Conservation (phyloP, 2,329 filamentous ascomycete species). For the Bipolaris cookei region DNA sequence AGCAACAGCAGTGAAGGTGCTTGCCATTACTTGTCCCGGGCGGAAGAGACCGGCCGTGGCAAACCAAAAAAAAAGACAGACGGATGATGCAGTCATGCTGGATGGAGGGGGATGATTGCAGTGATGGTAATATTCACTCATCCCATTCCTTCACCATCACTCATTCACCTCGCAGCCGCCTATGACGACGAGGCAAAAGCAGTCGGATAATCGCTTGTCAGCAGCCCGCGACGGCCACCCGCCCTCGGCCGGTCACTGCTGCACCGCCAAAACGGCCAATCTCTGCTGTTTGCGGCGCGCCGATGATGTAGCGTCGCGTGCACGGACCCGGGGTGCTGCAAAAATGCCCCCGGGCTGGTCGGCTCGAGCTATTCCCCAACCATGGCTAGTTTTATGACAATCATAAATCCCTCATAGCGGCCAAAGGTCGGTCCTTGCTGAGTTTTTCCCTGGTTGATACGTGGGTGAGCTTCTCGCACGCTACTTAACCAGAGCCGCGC, state of each 20-base stretch:
- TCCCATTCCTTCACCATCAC: too few species aligned
- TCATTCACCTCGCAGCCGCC: too few species aligned
- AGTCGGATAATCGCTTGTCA: slow-evolving; percentile 6
- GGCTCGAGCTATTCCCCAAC: slow-evolving; percentile 22
- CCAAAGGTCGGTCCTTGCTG: slow-evolving; percentile 28
- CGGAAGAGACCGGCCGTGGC: too few species aligned
- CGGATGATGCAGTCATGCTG: too few species aligned
- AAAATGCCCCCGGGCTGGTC: slow-evolving; percentile 21
- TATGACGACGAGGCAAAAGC: not conserved
- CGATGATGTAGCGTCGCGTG: slow-evolving; percentile 20
- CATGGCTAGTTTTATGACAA: slow-evolving; percentile 22
- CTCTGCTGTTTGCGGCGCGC: slow-evolving; percentile 14
- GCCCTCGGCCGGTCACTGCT: slow-evolving; percentile 20
- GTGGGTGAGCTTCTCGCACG: slow-evolving; percentile 20
- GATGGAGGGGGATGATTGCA: too few species aligned
- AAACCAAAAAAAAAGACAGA: too few species aligned
- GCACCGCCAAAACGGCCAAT: slow-evolving; percentile 18
- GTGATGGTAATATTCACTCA: too few species aligned
- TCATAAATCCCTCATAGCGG: slow-evolving; percentile 26
- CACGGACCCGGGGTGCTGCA: slow-evolving; percentile 21
- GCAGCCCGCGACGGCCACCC: slow-evolving; percentile 2
- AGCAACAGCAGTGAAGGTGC: too few species aligned
- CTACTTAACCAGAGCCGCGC: slow-evolving; percentile 33
- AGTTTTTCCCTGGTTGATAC: slow-evolving; percentile 37
- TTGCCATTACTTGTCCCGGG: too few species aligned